Percentiles rank a stretch among this genome's conserved stretches.
Conservation (phyloP, 768 basidiomycete species). For the Naganishia onofrii region DNA sequence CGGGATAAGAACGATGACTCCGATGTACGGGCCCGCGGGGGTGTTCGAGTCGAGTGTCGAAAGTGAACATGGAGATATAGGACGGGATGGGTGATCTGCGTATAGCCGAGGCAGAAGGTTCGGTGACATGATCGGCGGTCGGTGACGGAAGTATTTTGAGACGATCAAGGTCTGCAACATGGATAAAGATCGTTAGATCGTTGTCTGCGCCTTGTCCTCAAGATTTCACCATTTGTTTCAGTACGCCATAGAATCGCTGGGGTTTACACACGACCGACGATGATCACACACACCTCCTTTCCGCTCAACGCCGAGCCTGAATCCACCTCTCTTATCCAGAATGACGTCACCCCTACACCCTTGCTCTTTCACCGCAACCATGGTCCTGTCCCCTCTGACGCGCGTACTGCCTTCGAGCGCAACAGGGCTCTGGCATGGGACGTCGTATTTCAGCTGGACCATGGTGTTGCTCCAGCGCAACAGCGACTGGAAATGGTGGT, state of each 20-base stretch:
- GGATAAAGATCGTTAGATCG: background rate
- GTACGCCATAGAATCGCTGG: background rate
- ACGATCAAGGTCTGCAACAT: background rate
- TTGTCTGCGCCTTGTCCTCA: background rate
- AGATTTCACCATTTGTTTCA: background rate
- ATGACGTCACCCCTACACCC: conserved; percentile 62
- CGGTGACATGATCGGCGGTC: conserved; percentile 6
- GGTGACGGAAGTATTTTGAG: background rate
- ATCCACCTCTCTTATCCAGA: conserved; percentile 60
- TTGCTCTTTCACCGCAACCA: conserved; percentile 73
- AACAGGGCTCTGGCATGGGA: conserved; percentile 8
- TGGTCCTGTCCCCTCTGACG: conserved; percentile 50
- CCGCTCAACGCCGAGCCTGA: conserved; percentile 73
- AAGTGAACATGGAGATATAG: background rate
- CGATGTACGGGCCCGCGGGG: background rate
- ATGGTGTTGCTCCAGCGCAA: conserved; percentile 11
- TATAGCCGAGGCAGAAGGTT: background rate
- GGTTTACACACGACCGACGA: background rate
- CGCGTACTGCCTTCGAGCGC: background rate
- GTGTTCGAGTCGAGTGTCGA: background rate
- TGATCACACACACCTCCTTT: conserved; percentile 38
- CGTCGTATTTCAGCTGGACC: conserved; percentile 14
- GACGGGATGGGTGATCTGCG: background rate
- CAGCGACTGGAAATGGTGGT: conserved; percentile 42
- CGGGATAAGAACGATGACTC: background rate